Conservation (phyloP, 1,284 basidiomycete genomes). For the Leccinum ponderosum region DNA sequence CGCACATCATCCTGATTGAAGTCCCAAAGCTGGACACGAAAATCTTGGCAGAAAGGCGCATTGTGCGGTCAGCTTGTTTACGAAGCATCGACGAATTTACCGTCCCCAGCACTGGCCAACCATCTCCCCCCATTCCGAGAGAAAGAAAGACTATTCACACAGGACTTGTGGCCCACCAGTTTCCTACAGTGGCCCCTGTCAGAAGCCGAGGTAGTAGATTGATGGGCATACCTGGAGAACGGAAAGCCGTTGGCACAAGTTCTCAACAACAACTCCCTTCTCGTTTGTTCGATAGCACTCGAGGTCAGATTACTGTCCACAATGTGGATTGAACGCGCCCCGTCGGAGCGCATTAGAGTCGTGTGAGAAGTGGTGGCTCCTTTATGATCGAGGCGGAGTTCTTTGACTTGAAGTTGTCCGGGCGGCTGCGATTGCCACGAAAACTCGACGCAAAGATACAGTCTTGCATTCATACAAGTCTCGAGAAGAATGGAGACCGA, state of each 20-base stretch:
- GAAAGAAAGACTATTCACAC: constrained; percentile 70
- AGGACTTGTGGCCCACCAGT: constrained; percentile 61
- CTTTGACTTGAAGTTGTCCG: neutral
- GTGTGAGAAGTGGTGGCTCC: neutral
- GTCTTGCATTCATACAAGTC: constrained; percentile 22
- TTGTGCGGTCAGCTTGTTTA: constrained; percentile 10
- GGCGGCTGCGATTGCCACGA: neutral
- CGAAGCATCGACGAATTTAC: constrained; percentile 38
- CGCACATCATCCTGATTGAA: constrained; percentile 62
- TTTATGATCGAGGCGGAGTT: constrained; percentile 17
- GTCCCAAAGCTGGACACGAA: constrained; percentile 65
- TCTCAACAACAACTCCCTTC: constrained; percentile 17
- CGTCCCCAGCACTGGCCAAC: constrained; percentile 78
- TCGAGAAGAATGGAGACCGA: constrained; percentile 6
- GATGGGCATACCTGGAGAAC: constrained; percentile 32
- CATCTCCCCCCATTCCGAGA: constrained; percentile 63
- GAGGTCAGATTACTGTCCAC: constrained; percentile 21
- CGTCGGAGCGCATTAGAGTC: constrained; percentile 14
- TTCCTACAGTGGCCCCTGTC: constrained; percentile 42
- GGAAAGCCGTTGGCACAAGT: constrained; percentile 30
- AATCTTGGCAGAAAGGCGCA: constrained; percentile 43
- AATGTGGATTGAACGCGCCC: constrained; percentile 17
- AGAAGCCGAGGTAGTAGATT: neutral
- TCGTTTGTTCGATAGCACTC: constrained; percentile 24
- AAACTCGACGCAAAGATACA: constrained; percentile 12